Evolutionary conservation across 176 grass and related monocot genomes (phyloP), one percentile per base, ranked within the genome.

Genomic region (Ensete ventricosum): DNA sequence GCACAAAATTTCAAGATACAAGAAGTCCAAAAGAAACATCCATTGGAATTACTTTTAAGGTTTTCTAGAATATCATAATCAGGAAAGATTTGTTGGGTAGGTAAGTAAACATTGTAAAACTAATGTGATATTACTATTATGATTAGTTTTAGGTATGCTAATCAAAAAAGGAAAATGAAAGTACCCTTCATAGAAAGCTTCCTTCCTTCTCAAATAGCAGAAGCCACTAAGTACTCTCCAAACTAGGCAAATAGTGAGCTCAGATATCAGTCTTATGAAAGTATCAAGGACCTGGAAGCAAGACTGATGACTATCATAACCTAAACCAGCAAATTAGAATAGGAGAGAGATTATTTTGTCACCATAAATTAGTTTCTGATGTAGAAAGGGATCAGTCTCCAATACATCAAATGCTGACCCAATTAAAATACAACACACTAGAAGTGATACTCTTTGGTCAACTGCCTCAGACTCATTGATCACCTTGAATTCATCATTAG

Each of bases 371-470:
- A 66, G 24, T 34, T 67, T 13, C 13, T 34, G 13, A 29, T 13
- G 34, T 14, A 67, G 12, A 25, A 67, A 16, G 12, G 64, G 64
- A 13, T 16, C 24, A 11, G 25, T 34, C 26, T 67, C 12, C 64
- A 67, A 22, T 8, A 67, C 64, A 67, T 34, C 64, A 67, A 70
- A 60, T 70, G 67, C 67, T 22, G 67, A 70, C 43, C 43, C 67
- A 51, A 50, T 70, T 19, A 70, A 14, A 70, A 70, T 50, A 50
- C 67, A 50, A 21, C 16, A 70, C 5, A 20, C 16, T 51, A 21
- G 17, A 51, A 51, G 48, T 20, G 2, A 70, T 70, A 22, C 25
- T 70, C 9, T 26, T 26, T 65, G 63, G 63, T 25, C 63, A 26
- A 65, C 21, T 23, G 24, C 23, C 23, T n/a, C 55, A 43, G 34